Base-by-base conservation (phyloP, 2,329 filamentous ascomycete species). In the Fusarium globosum region DNA sequence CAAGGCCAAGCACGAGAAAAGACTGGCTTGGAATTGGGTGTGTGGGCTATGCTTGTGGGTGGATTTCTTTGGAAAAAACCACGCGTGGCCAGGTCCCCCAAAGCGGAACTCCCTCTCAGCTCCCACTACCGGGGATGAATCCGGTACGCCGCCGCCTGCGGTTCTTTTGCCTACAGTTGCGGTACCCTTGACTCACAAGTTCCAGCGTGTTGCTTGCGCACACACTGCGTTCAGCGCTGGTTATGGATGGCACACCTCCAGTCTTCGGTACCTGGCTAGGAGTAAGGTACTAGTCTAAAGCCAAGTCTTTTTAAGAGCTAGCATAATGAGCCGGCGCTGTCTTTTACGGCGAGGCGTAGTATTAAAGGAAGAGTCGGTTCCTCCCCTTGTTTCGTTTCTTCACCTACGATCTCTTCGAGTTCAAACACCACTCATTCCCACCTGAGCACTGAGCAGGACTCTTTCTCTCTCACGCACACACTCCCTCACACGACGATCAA, bases 371-470 rank as follows among this genome's bases (percentile, higher is more conserved):
- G 68, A 65, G 64, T 71, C 62, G 65, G 52, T 70, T 77, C 76
- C 76, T 73, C 73, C 73, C 71, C 68, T 73, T 64, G 66, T 61
- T 73, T 75, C 64, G 71, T 76, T 76, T 76, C 69, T 18, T 70
- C 68, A 73, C 71, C 62, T 52, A 71, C 68, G 72, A 73, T 73
- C 70, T 69, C 49, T 77, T 75, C 72, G 67, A 76, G 73, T 77
- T 78, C 72, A 76, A 71, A 76, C 72, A 74, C 42, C 76, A 75
- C 69, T 78, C 76, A 58, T 77, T 78, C 69, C 69, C 63, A 72
- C 73, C 72, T 77, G 75, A 80, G 77, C 77, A 77, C 67, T 69
- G 67, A 69, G 67, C 67, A 68, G 77, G 77, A 77, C 76, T 77
- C 68, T 68, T 66, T 69, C 51, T 76, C 72, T 71, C 74, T 71